Conservation (phyloP, 2,329 filamentous ascomycete genomes). For the Xylaria sp. region DNA sequence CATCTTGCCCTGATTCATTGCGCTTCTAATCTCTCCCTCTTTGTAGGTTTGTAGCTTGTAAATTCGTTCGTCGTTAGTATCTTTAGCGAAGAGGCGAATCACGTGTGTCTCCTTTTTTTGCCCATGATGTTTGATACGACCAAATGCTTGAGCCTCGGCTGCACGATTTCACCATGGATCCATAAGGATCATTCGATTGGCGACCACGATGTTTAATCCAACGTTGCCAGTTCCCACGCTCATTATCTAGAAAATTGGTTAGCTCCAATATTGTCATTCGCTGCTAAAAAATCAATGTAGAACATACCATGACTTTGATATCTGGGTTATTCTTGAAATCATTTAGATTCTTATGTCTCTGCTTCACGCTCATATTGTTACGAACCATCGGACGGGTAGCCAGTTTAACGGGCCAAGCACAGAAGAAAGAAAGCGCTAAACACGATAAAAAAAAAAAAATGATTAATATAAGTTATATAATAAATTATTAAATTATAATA, state of each 20-base stretch:
- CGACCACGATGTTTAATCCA: conserved; percentile 55
- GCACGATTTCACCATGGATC: conserved; percentile 72
- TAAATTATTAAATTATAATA: too few species aligned
- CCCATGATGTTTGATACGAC: conserved; percentile 71
- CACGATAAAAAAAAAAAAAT: too few species aligned
- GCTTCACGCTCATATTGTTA: not conserved
- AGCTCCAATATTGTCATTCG: conserved; percentile 3
- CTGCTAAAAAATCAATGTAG: not conserved
- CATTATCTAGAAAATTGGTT: conserved; percentile 48
- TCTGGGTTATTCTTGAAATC: conserved; percentile 39
- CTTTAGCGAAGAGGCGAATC: conserved; percentile 61
- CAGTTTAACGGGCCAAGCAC: too few species aligned
- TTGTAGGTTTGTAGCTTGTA: conserved; percentile 16
- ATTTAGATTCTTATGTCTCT: conserved; percentile 38
- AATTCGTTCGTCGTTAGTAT: conserved; percentile 32
- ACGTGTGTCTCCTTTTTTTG: conserved; percentile 70
- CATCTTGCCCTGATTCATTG: conserved; percentile 18
- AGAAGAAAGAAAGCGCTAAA: too few species aligned
- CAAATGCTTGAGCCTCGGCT: conserved; percentile 69
- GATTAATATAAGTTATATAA: too few species aligned
- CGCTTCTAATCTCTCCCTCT: conserved; percentile 6
- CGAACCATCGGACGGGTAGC: too few species aligned
- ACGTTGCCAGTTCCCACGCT: conserved; percentile 52
- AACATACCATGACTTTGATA: conserved; percentile 53
- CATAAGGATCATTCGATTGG: conserved; percentile 65